Evolutionary conservation across 495 filamentous ascomycete genomes (phyloP), one percentile per base, ranked within the genome.

Genomic region (Podospora australis): DNA sequence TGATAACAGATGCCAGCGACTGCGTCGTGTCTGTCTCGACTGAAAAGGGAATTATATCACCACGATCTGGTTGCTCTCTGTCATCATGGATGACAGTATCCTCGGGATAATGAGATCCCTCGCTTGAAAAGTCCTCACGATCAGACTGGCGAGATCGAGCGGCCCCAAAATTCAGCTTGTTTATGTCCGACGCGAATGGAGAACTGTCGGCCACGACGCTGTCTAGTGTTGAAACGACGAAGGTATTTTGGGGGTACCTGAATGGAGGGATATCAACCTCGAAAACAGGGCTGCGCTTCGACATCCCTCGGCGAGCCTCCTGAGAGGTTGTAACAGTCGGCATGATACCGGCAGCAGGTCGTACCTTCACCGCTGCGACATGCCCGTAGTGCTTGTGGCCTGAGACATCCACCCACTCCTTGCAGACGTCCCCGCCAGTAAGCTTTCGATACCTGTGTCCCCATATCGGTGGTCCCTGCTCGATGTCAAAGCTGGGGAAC

Each of bases 281-380:
- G 13, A 50, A 48, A n/a, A 36, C 13, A n/a, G 34, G 34, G n/a
- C 34, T 16, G 13, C 13, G 11, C 13, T 58, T 55, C n/a, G 51
- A 46, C 6, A 38, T 26, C 13, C 14, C 35, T 25, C 41, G 46
- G 4, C 46, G 46, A 6, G n/a, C 35, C n/a, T 36, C 19, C 4
- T 20, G n/a, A 9, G 16, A 24, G 6, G 25, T 24, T 17, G 32
- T 51, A 4, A 36, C n/a, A n/a, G n/a, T n/a, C n/a, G 7, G n/a
- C 11, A 23, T 43, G 6, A 62, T 11, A 0, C 54, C 62, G 13
- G 48, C 6, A 16, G 62, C 57, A 23, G 62, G 59, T 9, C 62
- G 63, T 41, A 70, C 58, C 30, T 71, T 70, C 43, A 57, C 40
- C 23, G 52, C 53, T 4, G 56, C 53, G 43, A 28, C 63, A 32